phyloP scores from a whole-genome alignment of 2,329 filamentous ascomycete species.

The Nemania sp. region DNA sequence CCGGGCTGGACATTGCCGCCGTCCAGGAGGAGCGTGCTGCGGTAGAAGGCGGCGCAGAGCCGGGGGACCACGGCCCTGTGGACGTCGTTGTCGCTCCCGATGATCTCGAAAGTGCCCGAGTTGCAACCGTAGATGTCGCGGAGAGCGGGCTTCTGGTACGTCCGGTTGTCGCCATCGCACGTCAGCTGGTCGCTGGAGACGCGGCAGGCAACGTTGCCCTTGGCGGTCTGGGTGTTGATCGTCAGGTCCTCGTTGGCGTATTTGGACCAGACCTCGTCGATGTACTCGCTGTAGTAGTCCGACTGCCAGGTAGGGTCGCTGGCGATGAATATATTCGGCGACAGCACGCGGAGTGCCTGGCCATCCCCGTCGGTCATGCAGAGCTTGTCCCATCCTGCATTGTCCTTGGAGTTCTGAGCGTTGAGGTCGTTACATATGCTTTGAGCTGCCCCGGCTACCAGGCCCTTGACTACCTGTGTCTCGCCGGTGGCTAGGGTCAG shows the following conservation, averaged over 20 bases:
- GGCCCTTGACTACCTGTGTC: conserved; percentile 48
- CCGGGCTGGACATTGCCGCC: conserved; percentile 54
- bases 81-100: conserved; percentile 44
- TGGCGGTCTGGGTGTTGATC: conserved; percentile 49
- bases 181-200: conserved; percentile 43
- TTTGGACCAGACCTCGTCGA: conserved; percentile 52
- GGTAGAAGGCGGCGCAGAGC: conserved; percentile 56
- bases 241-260: conserved; percentile 46
- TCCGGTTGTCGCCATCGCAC: conserved; percentile 49
- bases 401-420: conserved; percentile 45
- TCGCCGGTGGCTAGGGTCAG: conserved; percentile 45
- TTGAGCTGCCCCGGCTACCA: conserved; percentile 43
- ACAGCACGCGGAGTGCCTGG: conserved; percentile 49
- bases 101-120: conserved; percentile 51
- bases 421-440: conserved; percentile 49
- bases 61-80: conserved; percentile 52
- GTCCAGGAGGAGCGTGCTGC: conserved; percentile 50
- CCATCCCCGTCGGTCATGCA: conserved; percentile 47
- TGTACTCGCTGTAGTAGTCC: conserved; percentile 51
- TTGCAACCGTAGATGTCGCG: conserved; percentile 57
- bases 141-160: conserved; percentile 49
- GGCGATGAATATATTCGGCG: conserved; percentile 48
- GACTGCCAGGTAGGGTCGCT: conserved; percentile 44
- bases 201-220: conserved; percentile 48
- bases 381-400: conserved; percentile 50